Base-by-base conservation (phyloP, 176 grass and related monocot species). In the Aegilops bicornis region DNA sequence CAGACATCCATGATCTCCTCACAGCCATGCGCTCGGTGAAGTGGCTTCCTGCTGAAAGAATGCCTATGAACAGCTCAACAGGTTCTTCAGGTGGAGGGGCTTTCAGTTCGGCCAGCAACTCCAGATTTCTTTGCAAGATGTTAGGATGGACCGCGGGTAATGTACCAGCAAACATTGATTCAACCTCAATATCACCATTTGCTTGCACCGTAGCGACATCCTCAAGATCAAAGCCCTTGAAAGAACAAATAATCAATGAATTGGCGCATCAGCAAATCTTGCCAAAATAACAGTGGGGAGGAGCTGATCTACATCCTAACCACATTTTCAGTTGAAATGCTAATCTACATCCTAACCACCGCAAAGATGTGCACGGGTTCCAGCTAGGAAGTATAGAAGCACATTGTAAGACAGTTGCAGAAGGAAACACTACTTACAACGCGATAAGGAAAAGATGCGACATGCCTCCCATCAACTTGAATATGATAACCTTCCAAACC, bases 1-100 rank as follows among this genome's bases (percentile, higher is more conserved):
- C 69, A 82, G 93, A 92, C 86, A 95, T 95, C 93, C 93, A 95
- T 65, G 93, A 95, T 85, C 80, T 91, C 71, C 93, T 95, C 15
- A 91, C 84, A 56, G 91, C 93, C 93, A 95, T 95, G 67, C 89
- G 93, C 69, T 95, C 93, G 14, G 84, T 86, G 87, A 95, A 93
- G 84, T 95, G 89, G 68, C 73, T 95, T 62, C 89, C 91, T 11
- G 93, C 93, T 33, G 91, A 95, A 87, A 93, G 84, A 69, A 95
- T 83, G 54, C 94, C 94, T 40, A 95, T 95, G 78, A 95, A 95
- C 63, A 95, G 65, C 31, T 91, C 91, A 4, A 95, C 82, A 73
- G 85, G 82, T 64, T 78, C 91, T 83, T 87, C 81, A 83, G 78
- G 14, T 27, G 86, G 89, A 32, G 84, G 87, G 20, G 89, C 61